Base-by-base conservation (phyloP, 768 basidiomycete genomes). In the Phylloporus sp. region DNA sequence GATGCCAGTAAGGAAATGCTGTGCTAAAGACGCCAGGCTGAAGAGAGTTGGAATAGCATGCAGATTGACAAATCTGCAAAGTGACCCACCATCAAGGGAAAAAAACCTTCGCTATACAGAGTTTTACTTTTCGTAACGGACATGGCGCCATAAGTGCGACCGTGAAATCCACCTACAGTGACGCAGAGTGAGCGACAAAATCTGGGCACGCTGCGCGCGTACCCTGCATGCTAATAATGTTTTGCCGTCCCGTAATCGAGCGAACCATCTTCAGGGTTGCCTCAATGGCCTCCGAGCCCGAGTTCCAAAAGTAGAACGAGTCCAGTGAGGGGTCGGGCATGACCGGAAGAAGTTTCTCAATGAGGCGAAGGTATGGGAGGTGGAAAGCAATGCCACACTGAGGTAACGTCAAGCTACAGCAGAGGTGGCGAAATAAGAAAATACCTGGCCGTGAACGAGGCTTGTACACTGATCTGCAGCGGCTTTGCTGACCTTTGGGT, bases 291-390 rank as follows among this genome's bases (percentile, higher is more conserved):
- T 98, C 95, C 1, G 90, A 84, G 3, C 95, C 95, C 3, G 92
- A 94, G 71, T 90, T 97, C 87, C 88, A 90, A 69, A 96, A 90
- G 78, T 93, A 96, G 77, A 97, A 97, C 21, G 90, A 90, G 64
- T 95, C 87, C 26, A 98, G 76, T 1, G 91, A 93, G 0, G 82
- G 76, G 68, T 94, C 71, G 3, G 94, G 94, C 92, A 98, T 93
- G 48, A 86, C 69, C 0, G 92, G 89, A 11, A 95, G 69, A 7
- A 97, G 76, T 44, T 78, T 78, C 64, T 95, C 79, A 59, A 97
- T 86, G 57, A 97, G 86, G 40, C 81, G 75, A 17, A 96, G 76
- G 67, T 95, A 92, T 0, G 92, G 90, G 53, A 77, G 80, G 57
- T 90, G 83, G 72, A 90, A 86, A 6, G 84, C 86, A 58, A 96